Percentiles rank a stretch among this genome's conserved stretches.
These are phyloP conservation scores for Uronychia binucleata DNA, from an alignment of 73 alveolate genomes.

Conservation along the genomic window DNA sequence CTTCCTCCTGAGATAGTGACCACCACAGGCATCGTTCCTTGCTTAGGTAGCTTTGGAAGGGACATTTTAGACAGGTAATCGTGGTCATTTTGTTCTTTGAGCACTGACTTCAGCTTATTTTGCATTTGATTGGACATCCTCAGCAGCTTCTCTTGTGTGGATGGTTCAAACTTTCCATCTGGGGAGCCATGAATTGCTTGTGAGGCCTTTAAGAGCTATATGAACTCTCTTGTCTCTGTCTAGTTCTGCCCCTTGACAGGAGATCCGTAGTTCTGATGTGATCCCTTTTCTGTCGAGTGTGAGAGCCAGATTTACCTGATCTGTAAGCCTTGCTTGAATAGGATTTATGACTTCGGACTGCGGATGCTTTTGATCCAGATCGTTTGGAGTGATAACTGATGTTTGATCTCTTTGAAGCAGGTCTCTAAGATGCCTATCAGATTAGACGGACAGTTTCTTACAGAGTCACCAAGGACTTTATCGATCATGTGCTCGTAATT, in stretches of 20 bases:
- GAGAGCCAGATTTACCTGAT: no score
- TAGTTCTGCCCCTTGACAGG: neutral
- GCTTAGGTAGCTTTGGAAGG: neutral
- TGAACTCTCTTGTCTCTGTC: neutral
- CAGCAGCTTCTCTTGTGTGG: neutral
- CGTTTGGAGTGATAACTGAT: no score
- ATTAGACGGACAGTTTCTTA: no score
- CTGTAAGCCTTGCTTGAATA: no score
- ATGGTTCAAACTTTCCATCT: neutral
- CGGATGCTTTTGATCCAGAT: no score
- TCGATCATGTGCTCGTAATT: neutral
- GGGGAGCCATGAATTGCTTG: neutral
- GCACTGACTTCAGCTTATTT: neutral
- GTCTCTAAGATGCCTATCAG: no score
- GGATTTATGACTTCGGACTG: no score
- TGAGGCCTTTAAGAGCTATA: neutral
- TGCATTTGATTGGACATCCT: neutral
- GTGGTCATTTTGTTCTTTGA: neutral
- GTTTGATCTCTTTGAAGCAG: no score
- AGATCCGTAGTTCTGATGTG: neutral
- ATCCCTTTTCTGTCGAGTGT: no score
- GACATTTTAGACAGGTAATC: neutral
- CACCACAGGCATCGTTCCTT: neutral
- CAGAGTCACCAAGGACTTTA: neutral
- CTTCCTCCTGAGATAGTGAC: neutral